These are phyloP conservation scores for Plasmodium vivax DNA, from an alignment of 169 alveolate species.

Conservation along the genomic window DNA sequence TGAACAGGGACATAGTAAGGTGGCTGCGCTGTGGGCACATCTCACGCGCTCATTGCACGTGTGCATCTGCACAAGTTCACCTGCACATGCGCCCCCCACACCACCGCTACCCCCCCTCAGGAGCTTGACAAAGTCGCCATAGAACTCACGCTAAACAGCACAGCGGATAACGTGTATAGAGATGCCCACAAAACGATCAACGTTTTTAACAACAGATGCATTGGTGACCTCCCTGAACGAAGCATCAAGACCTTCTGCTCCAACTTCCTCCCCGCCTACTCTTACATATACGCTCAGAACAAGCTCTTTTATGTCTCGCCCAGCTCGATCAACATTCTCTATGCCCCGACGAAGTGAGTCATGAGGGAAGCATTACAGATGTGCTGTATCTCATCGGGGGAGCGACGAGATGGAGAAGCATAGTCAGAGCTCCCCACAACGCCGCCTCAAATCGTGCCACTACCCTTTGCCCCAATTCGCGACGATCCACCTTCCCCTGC, in stretches of 20 bases:
- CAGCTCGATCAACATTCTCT: slow-evolving; percentile 59
- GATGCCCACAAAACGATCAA: slow-evolving; percentile 63
- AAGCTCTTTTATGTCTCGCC: slow-evolving; percentile 62
- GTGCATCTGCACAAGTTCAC: background rate
- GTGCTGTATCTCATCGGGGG: background rate
- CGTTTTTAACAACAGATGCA: slow-evolving; percentile 44
- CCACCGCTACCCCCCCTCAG: slow-evolving; percentile 1
- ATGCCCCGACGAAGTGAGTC: slow-evolving; percentile 68
- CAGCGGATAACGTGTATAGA: slow-evolving; percentile 25
- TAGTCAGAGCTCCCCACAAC: background rate
- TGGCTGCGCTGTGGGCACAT: background rate
- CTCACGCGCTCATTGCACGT: background rate
- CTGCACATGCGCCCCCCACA: background rate
- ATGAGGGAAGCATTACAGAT: background rate
- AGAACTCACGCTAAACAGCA: slow-evolving; percentile 34
- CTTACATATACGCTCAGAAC: slow-evolving; percentile 60
- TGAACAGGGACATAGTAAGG: slow-evolving; percentile 70
- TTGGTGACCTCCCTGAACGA: slow-evolving; percentile 17
- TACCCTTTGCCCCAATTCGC: background rate
- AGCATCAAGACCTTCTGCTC: slow-evolving; percentile 64
- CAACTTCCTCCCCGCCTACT: slow-evolving; percentile 57
- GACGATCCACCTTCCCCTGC: background rate
- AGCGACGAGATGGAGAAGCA: background rate
- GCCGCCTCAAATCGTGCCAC: background rate
- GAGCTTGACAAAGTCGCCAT: slow-evolving; percentile 37